Percentiles rank a stretch among this genome's conserved stretches.
Evolutionary conservation across 306 rosid species (phyloP).

Genomic region (Cucurbita maxima): DNA sequence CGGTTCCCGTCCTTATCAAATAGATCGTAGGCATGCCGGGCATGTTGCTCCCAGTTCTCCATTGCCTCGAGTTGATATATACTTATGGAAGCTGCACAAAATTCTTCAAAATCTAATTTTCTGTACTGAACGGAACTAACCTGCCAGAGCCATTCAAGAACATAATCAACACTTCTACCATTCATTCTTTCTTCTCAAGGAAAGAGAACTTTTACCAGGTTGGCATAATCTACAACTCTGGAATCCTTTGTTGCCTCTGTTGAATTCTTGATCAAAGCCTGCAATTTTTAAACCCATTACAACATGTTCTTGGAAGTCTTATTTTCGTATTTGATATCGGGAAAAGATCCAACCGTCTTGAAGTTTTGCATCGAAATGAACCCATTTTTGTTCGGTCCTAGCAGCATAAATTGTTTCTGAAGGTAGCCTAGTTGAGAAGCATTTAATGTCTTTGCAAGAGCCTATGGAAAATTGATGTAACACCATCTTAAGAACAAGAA

Average conservation of each 20-base stretch:
- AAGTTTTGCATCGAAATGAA: conserved; percentile 76
- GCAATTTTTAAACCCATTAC: conserved; percentile 14
- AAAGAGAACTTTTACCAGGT: conserved; percentile 31
- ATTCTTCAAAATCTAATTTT: conserved; percentile 83
- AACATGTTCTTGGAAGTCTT: conserved; percentile 7
- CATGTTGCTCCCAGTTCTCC: conserved; percentile 88
- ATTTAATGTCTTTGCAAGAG: conserved; percentile 67
- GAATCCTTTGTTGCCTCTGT: conserved; percentile 80
- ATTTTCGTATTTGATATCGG: neutral
- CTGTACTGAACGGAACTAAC: conserved; percentile 75
- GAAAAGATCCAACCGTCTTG: conserved; percentile 45
- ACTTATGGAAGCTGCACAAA: conserved; percentile 80
- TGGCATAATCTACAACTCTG: conserved; percentile 51
- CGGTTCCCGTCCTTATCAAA: conserved; percentile 90
- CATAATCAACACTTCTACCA: neutral
- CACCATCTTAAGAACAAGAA: neutral
- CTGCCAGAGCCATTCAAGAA: conserved; percentile 23
- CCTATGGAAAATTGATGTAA: conserved; percentile 31
- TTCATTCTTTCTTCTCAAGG: neutral
- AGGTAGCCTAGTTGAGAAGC: conserved; percentile 54
- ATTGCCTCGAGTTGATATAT: conserved; percentile 82
- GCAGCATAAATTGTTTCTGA: conserved; percentile 47
- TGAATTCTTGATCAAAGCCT: conserved; percentile 51
- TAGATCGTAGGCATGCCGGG: conserved; percentile 71
- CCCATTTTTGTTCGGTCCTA: conserved; percentile 74